Conservation (phyloP, 495 filamentous ascomycete species). For the Aspergillus incahuasiensis region DNA sequence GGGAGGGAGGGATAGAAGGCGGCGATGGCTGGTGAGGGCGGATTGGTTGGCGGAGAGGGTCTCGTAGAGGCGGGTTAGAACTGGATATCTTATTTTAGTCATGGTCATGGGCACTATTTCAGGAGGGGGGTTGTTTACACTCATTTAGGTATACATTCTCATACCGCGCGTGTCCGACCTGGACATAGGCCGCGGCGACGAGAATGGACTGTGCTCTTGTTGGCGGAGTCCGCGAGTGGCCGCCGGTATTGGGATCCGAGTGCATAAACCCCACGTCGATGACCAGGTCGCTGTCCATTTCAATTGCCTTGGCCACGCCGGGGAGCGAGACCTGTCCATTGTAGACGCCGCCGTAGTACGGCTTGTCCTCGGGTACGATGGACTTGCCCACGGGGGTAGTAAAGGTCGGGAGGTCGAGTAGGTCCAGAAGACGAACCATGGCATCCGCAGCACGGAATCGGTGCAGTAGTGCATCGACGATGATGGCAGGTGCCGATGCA, state of each 20-base stretch:
- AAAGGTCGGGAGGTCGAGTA: conserved; percentile 32
- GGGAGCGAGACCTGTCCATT: conserved; percentile 15
- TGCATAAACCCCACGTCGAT: conserved; percentile 31
- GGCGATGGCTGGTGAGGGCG: too few species aligned
- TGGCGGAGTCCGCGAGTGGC: conserved; percentile 24
- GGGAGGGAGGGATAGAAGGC: too few species aligned
- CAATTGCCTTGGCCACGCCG: conserved; percentile 20
- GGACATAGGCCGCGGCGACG: conserved; percentile 26
- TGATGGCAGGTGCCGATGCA: conserved; percentile 27
- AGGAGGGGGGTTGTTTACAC: neutral
- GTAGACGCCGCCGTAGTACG: conserved; percentile 36
- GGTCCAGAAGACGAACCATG: conserved; percentile 23
- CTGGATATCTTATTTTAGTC: too few species aligned
- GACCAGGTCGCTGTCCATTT: conserved; percentile 27
- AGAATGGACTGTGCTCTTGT: conserved; percentile 23
- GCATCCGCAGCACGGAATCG: conserved; percentile 24
- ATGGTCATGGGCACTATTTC: too few species aligned
- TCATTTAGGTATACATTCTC: conserved; percentile 8
- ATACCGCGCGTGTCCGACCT: conserved; percentile 26
- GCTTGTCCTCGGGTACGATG: conserved; percentile 31
- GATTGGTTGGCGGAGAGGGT: too few species aligned
- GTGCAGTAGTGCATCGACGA: conserved; percentile 28
- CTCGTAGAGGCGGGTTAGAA: too few species aligned
- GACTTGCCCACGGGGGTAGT: conserved; percentile 34
- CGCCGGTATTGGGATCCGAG: conserved; percentile 36